Conservation (phyloP, 2,329 filamentous ascomycete genomes). For the Cercospora citrullina region DNA sequence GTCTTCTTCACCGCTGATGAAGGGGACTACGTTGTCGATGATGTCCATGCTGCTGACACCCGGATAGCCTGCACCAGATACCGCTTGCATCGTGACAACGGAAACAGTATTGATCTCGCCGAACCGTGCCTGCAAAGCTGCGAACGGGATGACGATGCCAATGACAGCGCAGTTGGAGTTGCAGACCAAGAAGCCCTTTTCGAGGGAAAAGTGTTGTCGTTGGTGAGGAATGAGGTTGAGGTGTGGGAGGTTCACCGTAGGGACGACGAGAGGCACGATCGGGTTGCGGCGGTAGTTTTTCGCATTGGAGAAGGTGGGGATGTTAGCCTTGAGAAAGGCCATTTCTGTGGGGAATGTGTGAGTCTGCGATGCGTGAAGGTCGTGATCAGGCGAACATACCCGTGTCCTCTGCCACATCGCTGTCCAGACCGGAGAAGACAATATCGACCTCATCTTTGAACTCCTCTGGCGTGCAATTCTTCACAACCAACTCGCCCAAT, state of each 20-base stretch:
- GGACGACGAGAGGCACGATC: slow-evolving; percentile 87
- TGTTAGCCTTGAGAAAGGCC: slow-evolving; percentile 83
- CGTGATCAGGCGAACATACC: slow-evolving; percentile 51
- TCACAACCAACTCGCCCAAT: slow-evolving; percentile 77
- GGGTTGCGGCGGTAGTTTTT: slow-evolving; percentile 95
- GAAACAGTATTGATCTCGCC: slow-evolving; percentile 74
- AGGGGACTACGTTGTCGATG: slow-evolving; percentile 93
- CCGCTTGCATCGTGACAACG: slow-evolving; percentile 92
- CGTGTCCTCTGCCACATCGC: slow-evolving; percentile 87
- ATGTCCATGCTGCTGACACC: slow-evolving; percentile 94
- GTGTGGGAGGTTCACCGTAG: slow-evolving; percentile 88
- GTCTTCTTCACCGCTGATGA: slow-evolving; percentile 90
- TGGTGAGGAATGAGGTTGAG: slow-evolving; percentile 89
- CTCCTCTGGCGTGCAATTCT: slow-evolving; percentile 77
- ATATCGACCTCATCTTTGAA: slow-evolving; percentile 84
- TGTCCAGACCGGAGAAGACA: slow-evolving; percentile 89
- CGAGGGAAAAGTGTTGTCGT: slow-evolving; percentile 67
- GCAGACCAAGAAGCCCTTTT: slow-evolving; percentile 91
- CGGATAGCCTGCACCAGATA: slow-evolving; percentile 89
- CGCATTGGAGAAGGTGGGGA: slow-evolving; percentile 94
- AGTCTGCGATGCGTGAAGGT: background rate
- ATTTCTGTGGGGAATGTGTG: slow-evolving; percentile 60
- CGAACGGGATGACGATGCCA: slow-evolving; percentile 91
- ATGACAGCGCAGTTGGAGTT: slow-evolving; percentile 99
- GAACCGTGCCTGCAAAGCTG: slow-evolving; percentile 82